phyloP scores from a whole-genome alignment of 371 early-diverging fungal species.

The Mortierella sp. region DNA sequence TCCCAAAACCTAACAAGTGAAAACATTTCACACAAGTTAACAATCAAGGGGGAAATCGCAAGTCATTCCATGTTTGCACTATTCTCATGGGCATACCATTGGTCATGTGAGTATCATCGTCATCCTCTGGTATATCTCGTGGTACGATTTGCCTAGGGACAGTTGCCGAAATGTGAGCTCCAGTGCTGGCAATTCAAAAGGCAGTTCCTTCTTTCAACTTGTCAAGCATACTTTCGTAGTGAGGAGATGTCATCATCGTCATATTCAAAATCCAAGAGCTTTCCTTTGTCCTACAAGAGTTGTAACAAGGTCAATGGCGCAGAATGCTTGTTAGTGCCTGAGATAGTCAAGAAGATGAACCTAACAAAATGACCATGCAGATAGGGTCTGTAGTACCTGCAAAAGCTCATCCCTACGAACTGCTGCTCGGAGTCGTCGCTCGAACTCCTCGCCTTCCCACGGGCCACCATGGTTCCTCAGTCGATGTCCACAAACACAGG shows the following conservation, averaged over 20 bases:
- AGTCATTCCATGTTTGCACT: no score
- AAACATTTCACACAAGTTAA: no score
- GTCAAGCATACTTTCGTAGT: conserved; percentile 55
- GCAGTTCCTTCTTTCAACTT: neutral
- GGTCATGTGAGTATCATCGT: conserved; percentile 5
- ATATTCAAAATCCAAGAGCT: conserved; percentile 59
- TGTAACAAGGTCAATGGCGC: no score
- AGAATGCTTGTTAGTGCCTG: no score
- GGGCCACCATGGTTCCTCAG: conserved; percentile 56
- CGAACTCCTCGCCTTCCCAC: conserved; percentile 57
- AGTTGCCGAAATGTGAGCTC: no score
- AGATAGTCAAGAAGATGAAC: no score
- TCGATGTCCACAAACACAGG: conserved; percentile 60
- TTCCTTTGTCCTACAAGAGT: conserved; percentile 59
- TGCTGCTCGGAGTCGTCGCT: conserved; percentile 59
- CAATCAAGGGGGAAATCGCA: no score
- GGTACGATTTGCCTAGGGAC: conserved; percentile 36
- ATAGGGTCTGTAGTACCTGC: conserved; percentile 51
- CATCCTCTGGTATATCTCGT: conserved; percentile 10
- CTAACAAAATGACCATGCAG: no score
- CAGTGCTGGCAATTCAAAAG: no score
- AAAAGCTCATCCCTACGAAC: conserved; percentile 59
- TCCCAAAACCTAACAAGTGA: conserved; percentile 5
- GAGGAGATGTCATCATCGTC: conserved; percentile 60
- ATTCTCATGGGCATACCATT: no score